Evolutionary conservation across 306 rosid species (phyloP), one percentile per base, ranked within the genome.

Genomic region (Astragalus membranaceus): DNA sequence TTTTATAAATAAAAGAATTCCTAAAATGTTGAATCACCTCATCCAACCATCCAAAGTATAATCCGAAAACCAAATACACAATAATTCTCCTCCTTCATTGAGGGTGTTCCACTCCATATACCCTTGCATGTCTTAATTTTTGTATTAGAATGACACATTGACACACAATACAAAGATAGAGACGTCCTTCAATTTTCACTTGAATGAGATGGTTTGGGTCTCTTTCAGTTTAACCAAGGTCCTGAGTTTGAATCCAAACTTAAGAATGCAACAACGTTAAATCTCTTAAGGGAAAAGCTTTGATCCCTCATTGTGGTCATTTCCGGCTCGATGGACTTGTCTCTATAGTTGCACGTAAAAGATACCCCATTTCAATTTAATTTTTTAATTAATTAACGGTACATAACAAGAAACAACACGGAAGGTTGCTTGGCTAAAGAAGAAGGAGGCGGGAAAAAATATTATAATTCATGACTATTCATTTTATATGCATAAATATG

Each of bases 371-470:
- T 41, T 10, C 35, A 16, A 16, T 74, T 65, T 7, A 23, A 33
- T 20, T 17, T n/a, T 36, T 13, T 17, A 65, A 75, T 47, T 60
- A 50, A 37, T 58, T 1, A 26, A 26, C 2, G 2, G 30, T 26
- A 12, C 64, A 76, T 50, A 68, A 68, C n/a, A 60, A 42, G 49
- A 69, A 76, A 69, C 71, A 60, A 51, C 80, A 41, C 15, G 54
- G 36, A 76, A 69, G 80, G 49, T 51, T 68, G 42, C 17, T 59
- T 76, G 59, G 49, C 62, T 10, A 44, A 74, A 53, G 35, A 51
- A 63, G 60, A 46, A 54, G 59, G 67, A 43, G 13, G 35, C 35
- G 23, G 23, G 23, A 20, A 58, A 15, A 17, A 12, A 41, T 23
- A 16, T 33, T 12, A 9, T 48, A 66, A 51, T 8, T 43, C 42